phyloP scores from a whole-genome alignment of 176 grass and related monocot genomes.

The Oryza nivara region DNA sequence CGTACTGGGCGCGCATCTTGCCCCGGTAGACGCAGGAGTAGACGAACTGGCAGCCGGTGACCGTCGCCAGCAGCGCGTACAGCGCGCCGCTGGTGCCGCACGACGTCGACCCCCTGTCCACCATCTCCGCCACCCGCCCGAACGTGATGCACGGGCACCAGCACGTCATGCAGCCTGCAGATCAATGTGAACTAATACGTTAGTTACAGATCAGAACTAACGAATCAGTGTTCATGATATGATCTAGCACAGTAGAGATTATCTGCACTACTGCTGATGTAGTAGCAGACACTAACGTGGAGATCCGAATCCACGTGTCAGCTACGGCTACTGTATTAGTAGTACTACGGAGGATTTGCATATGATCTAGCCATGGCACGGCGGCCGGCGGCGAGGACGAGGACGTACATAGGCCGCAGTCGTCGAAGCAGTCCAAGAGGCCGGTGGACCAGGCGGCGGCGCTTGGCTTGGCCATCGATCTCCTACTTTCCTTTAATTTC shows the following conservation, averaged over 20 bases:
- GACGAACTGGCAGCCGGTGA: conserved; percentile 42
- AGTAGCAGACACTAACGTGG: no score
- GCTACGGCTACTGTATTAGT: no score
- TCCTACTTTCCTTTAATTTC: no score
- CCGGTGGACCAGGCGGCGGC: conserved; percentile 43
- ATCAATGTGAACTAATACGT: no score
- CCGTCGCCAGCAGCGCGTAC: conserved; percentile 35
- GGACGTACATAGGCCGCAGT: conserved; percentile 53
- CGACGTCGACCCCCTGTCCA: conserved; percentile 59
- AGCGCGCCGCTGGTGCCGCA: conserved; percentile 56
- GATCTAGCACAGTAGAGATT: no score
- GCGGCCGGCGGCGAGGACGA: no score
- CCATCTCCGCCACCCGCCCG: conserved; percentile 68
- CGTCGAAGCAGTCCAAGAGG: conserved; percentile 68
- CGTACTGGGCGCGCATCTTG: conserved; percentile 52
- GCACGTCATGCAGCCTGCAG: conserved; percentile 51
- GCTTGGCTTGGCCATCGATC: not conserved
- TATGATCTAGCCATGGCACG: no score
- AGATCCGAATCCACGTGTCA: no score
- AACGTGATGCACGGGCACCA: conserved; percentile 80
- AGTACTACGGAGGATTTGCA: no score
- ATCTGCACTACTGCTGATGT: no score
- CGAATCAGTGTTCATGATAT: no score
- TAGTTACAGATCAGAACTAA: no score
- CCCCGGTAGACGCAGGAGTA: conserved; percentile 66